Base-by-base conservation (phyloP, 2,329 filamentous ascomycete genomes). In the Beauveria sp. region DNA sequence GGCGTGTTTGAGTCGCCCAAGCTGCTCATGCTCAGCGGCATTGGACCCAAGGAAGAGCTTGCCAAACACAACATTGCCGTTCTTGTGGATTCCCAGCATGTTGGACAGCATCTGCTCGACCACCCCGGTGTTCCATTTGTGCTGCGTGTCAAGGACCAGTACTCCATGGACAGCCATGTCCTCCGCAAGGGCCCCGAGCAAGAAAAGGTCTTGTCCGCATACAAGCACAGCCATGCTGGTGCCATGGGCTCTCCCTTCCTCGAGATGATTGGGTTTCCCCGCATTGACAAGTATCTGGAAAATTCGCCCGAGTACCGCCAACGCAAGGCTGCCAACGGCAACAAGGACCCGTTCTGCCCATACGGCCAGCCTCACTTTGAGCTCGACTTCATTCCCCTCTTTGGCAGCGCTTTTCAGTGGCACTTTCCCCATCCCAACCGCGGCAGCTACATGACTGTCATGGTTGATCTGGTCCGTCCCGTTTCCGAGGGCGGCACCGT, bases 1-100 rank as follows among this genome's bases (percentile, higher is more conserved):
- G 85, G 85, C 20, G 79, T 83, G 1, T 88, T 83, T 71, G 85
- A 88, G 72, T 80, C 81, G 1, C 84, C 85, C 7, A 85, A 89
- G 70, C 72, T 89, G 3, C 80, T 89, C 14, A 84, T 86, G 73
- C 79, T 88, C 2, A 83, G 78, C 56, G 86, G 86, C n/a, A 78
- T 89, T 40, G 86, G 86, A 0, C 84, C 84, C 0, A 67, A 71
- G 12, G 68, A 73, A 0, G 80, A 85, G 64, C 77, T 89, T 6
- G 64, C 76, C 22, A 73, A 75, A 57, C 78, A 82, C 67, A 71
- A 75, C n/a, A 87, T 88, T 64, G 67, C 76, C 2, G 72, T 82
- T 0, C 65, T 86, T 20, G 75, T 79, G 4, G 77, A 87, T 63
- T 80, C 84, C 0, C 80, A 81, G 1, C 83, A 86, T 50, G 85